Evolutionary conservation across 805 yeast genomes (phyloP).

Genomic region (Lipomyces kockii): DNA sequence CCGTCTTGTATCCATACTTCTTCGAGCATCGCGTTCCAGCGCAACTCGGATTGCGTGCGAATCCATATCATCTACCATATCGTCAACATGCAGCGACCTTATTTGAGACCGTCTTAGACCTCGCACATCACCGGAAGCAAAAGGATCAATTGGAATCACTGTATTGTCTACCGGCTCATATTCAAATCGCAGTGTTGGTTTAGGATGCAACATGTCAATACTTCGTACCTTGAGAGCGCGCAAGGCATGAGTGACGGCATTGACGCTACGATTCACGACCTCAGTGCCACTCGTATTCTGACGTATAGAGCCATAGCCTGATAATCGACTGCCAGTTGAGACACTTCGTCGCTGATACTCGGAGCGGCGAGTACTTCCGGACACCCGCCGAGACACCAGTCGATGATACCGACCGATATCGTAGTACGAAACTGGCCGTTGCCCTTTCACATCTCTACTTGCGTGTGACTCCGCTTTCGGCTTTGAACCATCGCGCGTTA

Average conservation of each 20-base stretch:
- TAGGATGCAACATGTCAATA: constrained; percentile 20
- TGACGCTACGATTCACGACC: neutral
- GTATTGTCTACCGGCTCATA: constrained; percentile 21
- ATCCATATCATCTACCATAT: constrained; percentile 1
- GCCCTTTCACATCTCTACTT: neutral
- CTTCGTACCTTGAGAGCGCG: constrained; percentile 27
- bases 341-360: neutral
- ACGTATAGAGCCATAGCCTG: neutral
- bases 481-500: neutral
- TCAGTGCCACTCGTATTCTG: neutral
- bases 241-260: constrained; percentile 11
- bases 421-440: neutral
- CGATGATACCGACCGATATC: neutral
- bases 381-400: neutral
- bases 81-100: constrained; percentile 4
- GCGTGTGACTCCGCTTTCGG: neutral
- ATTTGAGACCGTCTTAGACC: neutral
- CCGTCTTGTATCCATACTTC: neutral
- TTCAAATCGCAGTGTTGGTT: constrained; percentile 24
- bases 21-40: constrained; percentile 23
- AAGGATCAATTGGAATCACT: constrained; percentile 15
- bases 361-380: neutral
- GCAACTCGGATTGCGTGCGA: constrained; percentile 16
- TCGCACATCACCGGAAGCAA: neutral
- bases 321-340: neutral